Evolutionary conservation across 1,284 basidiomycete species (phyloP).

Genomic region (Moesziomyces sp.): DNA sequence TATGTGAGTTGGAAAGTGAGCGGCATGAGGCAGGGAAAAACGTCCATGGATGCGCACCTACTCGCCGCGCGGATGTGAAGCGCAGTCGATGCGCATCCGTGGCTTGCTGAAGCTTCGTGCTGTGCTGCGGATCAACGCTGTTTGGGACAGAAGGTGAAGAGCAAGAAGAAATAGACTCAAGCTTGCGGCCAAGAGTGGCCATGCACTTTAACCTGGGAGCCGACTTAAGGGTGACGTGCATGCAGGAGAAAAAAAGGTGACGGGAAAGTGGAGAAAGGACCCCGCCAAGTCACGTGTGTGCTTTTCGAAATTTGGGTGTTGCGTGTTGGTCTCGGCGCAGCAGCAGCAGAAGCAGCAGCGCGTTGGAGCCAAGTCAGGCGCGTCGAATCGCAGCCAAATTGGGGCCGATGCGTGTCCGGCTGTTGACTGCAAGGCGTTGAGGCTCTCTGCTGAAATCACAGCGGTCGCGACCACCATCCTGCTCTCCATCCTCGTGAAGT

Average conservation of each 20-base stretch:
- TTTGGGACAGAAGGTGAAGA: neutral
- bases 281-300: constrained; percentile 33
- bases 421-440: too few species aligned
- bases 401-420: too few species aligned
- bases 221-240: neutral
- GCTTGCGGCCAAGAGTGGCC: neutral
- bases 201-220: neutral
- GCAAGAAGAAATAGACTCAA: too few species aligned
- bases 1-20: neutral
- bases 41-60: neutral
- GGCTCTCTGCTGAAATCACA: too few species aligned
- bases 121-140: too few species aligned
- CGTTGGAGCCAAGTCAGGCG: constrained; percentile 1
- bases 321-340: constrained; percentile 20
- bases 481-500: too few species aligned
- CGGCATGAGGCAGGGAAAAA: neutral
- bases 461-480: too few species aligned
- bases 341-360: constrained; percentile 7
- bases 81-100: too few species aligned
- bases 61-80: too few species aligned
- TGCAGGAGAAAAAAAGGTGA: neutral
- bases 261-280: constrained; percentile 6
- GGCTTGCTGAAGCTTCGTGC: too few species aligned
- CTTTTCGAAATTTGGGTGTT: constrained; percentile 12
- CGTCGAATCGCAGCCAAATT: too few species aligned